Evolutionary conservation across 2,329 filamentous ascomycete genomes (phyloP).

Genomic region (Xylaria digitata): DNA sequence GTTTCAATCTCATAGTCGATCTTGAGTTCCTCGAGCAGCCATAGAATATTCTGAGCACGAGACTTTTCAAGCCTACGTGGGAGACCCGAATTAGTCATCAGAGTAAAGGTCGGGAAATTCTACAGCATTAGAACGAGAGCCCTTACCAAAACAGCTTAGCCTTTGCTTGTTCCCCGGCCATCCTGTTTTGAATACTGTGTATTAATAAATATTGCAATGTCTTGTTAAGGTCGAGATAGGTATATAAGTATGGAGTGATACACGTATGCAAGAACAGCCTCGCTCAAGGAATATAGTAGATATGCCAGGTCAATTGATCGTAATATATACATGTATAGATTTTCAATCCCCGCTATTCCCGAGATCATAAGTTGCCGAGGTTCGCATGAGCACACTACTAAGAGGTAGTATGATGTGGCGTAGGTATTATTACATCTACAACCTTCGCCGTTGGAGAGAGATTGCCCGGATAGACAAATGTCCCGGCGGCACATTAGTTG

Average conservation of each 20-base stretch:
- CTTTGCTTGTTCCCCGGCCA: conserved; percentile 57
- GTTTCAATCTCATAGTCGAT: conserved; percentile 82
- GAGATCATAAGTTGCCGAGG: too few species aligned
- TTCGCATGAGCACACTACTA: too few species aligned
- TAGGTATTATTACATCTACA: too few species aligned
- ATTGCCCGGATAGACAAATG: too few species aligned
- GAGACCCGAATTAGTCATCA: conserved; percentile 26
- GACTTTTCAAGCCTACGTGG: conserved; percentile 80
- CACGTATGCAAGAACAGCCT: too few species aligned
- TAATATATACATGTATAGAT: not conserved
- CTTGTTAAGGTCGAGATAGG: not conserved
- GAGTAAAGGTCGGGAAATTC: not conserved
- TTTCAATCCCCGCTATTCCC: too few species aligned
- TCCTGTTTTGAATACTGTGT: conserved; percentile 28
- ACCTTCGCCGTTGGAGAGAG: too few species aligned
- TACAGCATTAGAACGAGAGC: not conserved
- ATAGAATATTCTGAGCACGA: conserved; percentile 83
- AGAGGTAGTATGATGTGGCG: too few species aligned
- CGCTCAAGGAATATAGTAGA: too few species aligned
- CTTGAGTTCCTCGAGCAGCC: conserved; percentile 86
- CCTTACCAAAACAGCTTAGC: conserved; percentile 73
- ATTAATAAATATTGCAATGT: conserved; percentile 3
- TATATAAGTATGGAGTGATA: too few species aligned
- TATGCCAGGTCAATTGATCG: not conserved
- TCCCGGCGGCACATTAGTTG: too few species aligned